Evolutionary conservation across 495 filamentous ascomycete genomes (phyloP).

Genomic region (Saxophila tyrrhenica): DNA sequence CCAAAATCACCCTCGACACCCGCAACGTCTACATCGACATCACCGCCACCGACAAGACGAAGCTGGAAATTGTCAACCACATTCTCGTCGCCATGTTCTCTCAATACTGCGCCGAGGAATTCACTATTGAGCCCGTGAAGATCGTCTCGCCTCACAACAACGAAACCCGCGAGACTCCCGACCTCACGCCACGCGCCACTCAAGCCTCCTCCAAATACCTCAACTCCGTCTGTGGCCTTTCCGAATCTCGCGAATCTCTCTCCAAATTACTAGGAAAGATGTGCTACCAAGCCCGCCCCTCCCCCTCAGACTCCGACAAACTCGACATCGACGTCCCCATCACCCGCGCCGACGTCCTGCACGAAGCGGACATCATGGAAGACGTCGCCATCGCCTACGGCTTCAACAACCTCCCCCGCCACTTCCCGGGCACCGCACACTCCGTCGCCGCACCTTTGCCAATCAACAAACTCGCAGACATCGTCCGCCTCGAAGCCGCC

Average conservation of each 20-base stretch:
- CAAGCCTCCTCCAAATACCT: conserved; percentile 84
- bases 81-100: conserved; percentile 98
- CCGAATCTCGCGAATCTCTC: conserved; percentile 57
- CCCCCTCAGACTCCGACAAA: conserved; percentile 39
- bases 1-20: conserved; percentile 84
- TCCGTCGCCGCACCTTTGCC: conserved; percentile 78
- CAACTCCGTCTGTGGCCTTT: conserved; percentile 78
- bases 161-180: conserved; percentile 65
- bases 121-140: conserved; percentile 87
- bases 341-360: conserved; percentile 86
- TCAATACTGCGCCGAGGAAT: conserved; percentile 72
- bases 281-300: conserved; percentile 68
- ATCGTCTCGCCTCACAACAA: conserved; percentile 85
- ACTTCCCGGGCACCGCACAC: conserved; percentile 68
- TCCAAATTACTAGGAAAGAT: conserved; percentile 72
- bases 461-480: conserved; percentile 90
- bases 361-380: conserved; percentile 98
- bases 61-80: conserved; percentile 88
- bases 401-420: conserved; percentile 83
- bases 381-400: conserved; percentile 92
- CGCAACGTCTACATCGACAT: conserved; percentile 94
- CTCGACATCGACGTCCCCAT: conserved; percentile 66
- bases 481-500: conserved; percentile 78
- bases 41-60: conserved; percentile 93
- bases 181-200: conserved; percentile 61